A percentile compares a stretch with the other conserved stretches of the same genome.
phyloP scores from a whole-genome alignment of 75 land plant species.

The Cryptomeria japonica region DNA sequence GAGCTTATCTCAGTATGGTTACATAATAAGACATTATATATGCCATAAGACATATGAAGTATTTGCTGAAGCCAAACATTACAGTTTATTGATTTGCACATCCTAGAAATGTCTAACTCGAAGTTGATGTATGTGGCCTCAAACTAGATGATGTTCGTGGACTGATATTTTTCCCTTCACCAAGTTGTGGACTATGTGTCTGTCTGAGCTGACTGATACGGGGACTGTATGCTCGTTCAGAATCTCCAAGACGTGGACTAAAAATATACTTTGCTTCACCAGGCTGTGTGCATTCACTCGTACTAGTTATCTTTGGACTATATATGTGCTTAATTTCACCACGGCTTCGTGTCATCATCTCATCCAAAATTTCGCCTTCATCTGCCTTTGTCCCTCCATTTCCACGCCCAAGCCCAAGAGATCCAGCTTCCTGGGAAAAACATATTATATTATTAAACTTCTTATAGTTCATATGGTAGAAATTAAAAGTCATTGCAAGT shows the following conservation, averaged over 20 bases:
- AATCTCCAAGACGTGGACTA: slow-evolving; percentile 20
- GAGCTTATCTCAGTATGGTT: not conserved
- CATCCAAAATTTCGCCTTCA: slow-evolving; percentile 71
- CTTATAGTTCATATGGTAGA: not conserved
- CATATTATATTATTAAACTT: not conserved
- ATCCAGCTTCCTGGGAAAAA: slow-evolving; percentile 13
- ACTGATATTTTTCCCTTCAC: slow-evolving; percentile 10
- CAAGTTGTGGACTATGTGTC: slow-evolving; percentile 18
- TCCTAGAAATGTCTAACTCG: not conserved
- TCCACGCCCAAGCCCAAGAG: slow-evolving; percentile 1
- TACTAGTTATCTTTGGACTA: slow-evolving; percentile 61
- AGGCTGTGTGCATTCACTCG: slow-evolving; percentile 28
- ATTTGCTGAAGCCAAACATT: not conserved
- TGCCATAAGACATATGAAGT: not conserved
- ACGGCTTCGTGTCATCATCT: slow-evolving; percentile 73
- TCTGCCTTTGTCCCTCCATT: slow-evolving; percentile 11
- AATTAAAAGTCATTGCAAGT: not conserved
- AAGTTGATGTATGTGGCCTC: slow-evolving; percentile 3
- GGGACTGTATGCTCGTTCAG: slow-evolving; percentile 32
- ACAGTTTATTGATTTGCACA: not conserved
- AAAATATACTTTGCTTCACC: slow-evolving; percentile 14
- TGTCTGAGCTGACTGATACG: slow-evolving; percentile 26
- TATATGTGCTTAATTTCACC: slow-evolving; percentile 66
- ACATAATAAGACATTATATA: not conserved
- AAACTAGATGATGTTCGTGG: slow-evolving; percentile 18